Evolutionary conservation across 768 basidiomycete genomes (phyloP).

Genomic region (Cyclocybe cylindracea): DNA sequence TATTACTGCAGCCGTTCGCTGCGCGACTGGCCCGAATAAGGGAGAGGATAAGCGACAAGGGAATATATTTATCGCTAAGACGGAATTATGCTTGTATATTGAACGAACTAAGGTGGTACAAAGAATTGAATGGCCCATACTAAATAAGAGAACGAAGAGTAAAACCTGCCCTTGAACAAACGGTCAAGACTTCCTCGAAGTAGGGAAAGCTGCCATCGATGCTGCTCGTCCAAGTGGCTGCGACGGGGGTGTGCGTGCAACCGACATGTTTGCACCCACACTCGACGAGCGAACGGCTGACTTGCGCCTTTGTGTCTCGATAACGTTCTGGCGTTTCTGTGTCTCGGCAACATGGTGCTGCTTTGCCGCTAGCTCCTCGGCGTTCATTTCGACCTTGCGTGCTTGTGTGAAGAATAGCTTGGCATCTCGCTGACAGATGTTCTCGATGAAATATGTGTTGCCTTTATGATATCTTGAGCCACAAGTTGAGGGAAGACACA

Average conservation of each 20-base stretch:
- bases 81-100: too few relatives aligned
- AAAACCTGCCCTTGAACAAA: background rate
- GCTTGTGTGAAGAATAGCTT: constrained; percentile 93
- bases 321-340: constrained; percentile 13
- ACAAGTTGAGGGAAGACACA: background rate
- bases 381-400: constrained; percentile 37
- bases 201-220: constrained; percentile 5
- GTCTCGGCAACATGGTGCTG: constrained; percentile 18
- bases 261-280: constrained; percentile 8
- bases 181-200: background rate
- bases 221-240: constrained; percentile 2
- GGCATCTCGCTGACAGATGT: constrained; percentile 78
- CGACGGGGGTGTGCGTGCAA: background rate
- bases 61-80: too few relatives aligned
- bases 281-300: constrained; percentile 23
- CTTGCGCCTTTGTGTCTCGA: constrained; percentile 20
- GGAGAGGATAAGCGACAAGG: too few relatives aligned
- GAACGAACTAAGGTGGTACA: too few relatives aligned
- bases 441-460: constrained; percentile 89
- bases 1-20: too few relatives aligned
- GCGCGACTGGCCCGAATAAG: too few relatives aligned
- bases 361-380: constrained; percentile 20
- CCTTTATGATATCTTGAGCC: constrained; percentile 45
- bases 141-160: background rate
- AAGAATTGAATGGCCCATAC: too few relatives aligned